Evolutionary conservation across 495 filamentous ascomycete genomes (phyloP).

Genomic region (Entonaema liquescens): DNA sequence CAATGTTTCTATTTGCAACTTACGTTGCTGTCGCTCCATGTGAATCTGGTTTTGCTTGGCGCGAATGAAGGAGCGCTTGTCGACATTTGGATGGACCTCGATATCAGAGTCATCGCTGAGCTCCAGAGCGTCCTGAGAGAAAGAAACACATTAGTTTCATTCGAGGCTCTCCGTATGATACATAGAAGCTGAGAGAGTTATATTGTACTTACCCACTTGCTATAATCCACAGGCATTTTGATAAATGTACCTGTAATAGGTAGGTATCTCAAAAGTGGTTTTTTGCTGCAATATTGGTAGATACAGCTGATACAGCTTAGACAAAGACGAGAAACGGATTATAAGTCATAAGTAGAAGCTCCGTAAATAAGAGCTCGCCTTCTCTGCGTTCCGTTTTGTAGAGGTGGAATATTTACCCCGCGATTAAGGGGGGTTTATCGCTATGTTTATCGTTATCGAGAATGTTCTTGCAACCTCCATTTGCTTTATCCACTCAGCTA

Average conservation of each 20-base stretch:
- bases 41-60: conserved; percentile 98
- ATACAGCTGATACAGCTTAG: neutral
- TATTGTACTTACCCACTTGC: conserved; percentile 76
- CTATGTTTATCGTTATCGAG: conserved; percentile 21
- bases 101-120: conserved; percentile 97
- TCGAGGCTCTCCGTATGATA: neutral
- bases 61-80: conserved; percentile 97
- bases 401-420: conserved; percentile 23
- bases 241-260: neutral
- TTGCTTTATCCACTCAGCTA: neutral
- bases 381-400: neutral
- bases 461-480: conserved; percentile 29
- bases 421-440: conserved; percentile 18
- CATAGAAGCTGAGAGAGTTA: conserved; percentile 22
- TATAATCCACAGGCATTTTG: conserved; percentile 91
- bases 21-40: conserved; percentile 81
- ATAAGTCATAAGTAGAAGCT: neutral
- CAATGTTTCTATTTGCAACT: conserved; percentile 85
- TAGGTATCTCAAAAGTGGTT: neutral
- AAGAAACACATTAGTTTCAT: conserved; percentile 23
- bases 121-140: conserved; percentile 80
- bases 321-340: neutral
- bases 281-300: neutral
- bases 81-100: conserved; percentile 98
- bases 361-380: neutral